Evolutionary conservation across 495 filamentous ascomycete genomes (phyloP), one percentile per base, ranked within the genome.

Genomic region (Aspergillus incahuasiensis): DNA sequence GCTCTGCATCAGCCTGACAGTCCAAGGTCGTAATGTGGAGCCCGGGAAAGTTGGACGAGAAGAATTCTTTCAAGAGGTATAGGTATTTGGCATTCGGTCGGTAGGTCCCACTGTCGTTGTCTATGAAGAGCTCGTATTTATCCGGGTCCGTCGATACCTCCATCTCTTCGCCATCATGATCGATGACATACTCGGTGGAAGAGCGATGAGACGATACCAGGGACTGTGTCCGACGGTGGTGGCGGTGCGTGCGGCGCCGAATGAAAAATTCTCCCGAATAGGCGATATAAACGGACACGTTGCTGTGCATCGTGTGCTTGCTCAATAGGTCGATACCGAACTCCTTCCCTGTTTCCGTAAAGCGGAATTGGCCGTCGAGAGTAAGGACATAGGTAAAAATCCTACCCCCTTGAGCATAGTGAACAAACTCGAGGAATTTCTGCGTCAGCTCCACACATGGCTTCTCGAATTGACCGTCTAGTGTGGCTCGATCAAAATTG

Each of bases 291-390:
- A 87, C 86, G 15, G 85, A 86, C 4, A 95, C 91, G 70, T 96
- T 85, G 64, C 87, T 91, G 64, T 97, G 92, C 87, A 97, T 91
- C 28, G 88, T 95, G 67, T 97, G 92, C 67, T 97, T 97, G 61
- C 83, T 88, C 53, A 97, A 71, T 55, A 97, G 68, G 64, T 97
- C 92, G 53, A 97, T 89, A 25, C 91, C 89, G 53, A 97, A 96
- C 65, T 96, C 91, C 56, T 92, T 90, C 7, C 92, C 92, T 0
- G 92, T 97, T 68, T 96, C 91, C 0, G 92, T 96, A 70, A 96
- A 97, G 20, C 90, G 86, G 61, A 94, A 77, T 30, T 89, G 76
- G 5, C 85, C 87, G 60, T 97, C 92, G 16, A 97, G 78, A 0
- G 91, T 96, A 5, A 97, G 74, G 12, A 97, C 85, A 61, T 96